Evolutionary conservation across 2,329 filamentous ascomycete species (phyloP), one percentile per base, ranked within the genome.

Genomic region (Ceratocystis destructans): DNA sequence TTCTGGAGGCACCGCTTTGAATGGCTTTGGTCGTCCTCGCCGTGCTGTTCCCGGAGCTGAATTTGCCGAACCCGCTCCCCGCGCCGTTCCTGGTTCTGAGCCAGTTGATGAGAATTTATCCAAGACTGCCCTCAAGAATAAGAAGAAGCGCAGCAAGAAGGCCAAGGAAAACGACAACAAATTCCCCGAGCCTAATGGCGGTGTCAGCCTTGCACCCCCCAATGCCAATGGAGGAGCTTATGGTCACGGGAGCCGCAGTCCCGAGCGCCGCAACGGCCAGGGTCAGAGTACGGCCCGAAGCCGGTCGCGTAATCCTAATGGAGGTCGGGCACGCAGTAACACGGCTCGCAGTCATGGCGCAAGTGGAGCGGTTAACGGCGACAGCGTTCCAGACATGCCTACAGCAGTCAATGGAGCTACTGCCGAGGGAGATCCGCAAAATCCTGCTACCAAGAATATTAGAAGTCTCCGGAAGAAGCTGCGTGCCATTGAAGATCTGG

Each of bases 101-200:
- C 79, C 82, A 45, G 86, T 82, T 74, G 88, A 90, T 68, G 89
- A 89, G 71, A 86, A 83, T 71, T 75, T 94, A 69, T 92, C 89
- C 69, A 95, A 94, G 78, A 85, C 88, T 65, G 91, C 89, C 12
- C 79, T 90, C 71, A 96, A 96, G 83, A 96, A 96, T 78, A 97
- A 97, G 84, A 97, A 97, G 84, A 97, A 97, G 83, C 85, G 94
- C 70, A 83, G 81, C 70, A 96, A 95, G 82, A 97, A 96, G 78
- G 83, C 84, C 64, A 94, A 92, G 74, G 91, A 94, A 61, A 83
- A 80, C 5, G 89, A 90, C 20, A 84, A 83, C 62, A 86, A 85
- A 62, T 65, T 62, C n/a, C 73, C 73, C 22, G 78, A 79, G 66
- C 77, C 74, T 46, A 78, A 78, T 72, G 76, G 76, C 69, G 74